These are phyloP conservation scores for Aspergillus costaricaensis DNA, from an alignment of 2,329 filamentous ascomycete genomes.

Conservation along the genomic window DNA sequence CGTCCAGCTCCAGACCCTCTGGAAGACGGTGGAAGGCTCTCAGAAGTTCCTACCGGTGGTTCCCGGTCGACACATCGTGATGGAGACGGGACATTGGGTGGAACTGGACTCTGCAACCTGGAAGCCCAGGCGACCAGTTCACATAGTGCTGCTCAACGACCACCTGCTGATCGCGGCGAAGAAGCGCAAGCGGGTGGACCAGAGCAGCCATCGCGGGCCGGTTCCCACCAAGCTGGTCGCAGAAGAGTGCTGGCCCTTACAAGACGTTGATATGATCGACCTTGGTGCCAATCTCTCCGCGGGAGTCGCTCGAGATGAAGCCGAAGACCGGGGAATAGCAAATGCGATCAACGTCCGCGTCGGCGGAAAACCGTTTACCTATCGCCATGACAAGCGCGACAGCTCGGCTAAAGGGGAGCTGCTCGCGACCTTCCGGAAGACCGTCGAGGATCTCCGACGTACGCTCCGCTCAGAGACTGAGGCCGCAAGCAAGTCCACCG, in stretches of 20 bases:
- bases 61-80: slow-evolving; percentile 87
- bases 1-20: slow-evolving; percentile 73
- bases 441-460: slow-evolving; percentile 87
- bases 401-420: slow-evolving; percentile 76
- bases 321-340: slow-evolving; percentile 63
- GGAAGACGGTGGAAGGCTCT: slow-evolving; percentile 96
- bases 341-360: slow-evolving; percentile 91
- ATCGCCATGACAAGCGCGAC: slow-evolving; percentile 81
- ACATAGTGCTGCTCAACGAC: slow-evolving; percentile 91
- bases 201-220: slow-evolving; percentile 49
- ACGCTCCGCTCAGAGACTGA: slow-evolving; percentile 83
- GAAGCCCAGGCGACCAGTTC: slow-evolving; percentile 85
- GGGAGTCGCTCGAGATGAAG: slow-evolving; percentile 41
- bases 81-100: slow-evolving; percentile 91
- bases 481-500: slow-evolving; percentile 78
- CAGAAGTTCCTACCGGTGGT: slow-evolving; percentile 94
- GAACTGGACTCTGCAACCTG: slow-evolving; percentile 97
- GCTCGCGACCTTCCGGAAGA: slow-evolving; percentile 86
- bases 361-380: slow-evolving; percentile 89
- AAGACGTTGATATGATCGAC: slow-evolving; percentile 91
- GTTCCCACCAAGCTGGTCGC: slow-evolving; percentile 76
- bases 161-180: slow-evolving; percentile 87
- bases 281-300: slow-evolving; percentile 60
- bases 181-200: slow-evolving; percentile 87
- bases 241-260: slow-evolving; percentile 88